Evolutionary conservation across 768 basidiomycete species (phyloP).

Genomic region (Russula sp.): DNA sequence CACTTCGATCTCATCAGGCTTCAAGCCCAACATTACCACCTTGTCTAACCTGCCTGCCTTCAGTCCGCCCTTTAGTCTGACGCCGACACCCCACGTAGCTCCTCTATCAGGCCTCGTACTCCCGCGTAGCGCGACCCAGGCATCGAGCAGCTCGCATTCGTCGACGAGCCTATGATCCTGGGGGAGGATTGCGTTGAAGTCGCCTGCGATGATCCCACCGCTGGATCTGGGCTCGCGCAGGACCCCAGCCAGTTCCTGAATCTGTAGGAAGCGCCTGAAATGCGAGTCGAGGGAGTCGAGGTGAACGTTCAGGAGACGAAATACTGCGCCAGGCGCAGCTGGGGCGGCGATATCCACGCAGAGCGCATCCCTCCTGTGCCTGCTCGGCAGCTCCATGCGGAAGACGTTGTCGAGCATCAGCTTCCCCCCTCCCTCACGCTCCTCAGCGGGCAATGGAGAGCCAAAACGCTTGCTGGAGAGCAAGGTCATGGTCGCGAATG

Average conservation of each 20-base stretch:
- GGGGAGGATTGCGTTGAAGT: too few relatives aligned
- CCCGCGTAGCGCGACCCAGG: conserved; percentile 35
- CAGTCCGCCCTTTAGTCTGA: conserved; percentile 26
- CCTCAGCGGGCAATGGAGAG: background rate
- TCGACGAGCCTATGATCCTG: conserved; percentile 33
- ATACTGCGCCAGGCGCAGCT: conserved; percentile 19
- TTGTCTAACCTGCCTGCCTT: conserved; percentile 28
- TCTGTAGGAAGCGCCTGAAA: conserved; percentile 10
- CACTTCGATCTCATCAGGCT: too few relatives aligned
- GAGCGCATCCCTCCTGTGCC: conserved; percentile 32
- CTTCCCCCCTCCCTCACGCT: background rate
- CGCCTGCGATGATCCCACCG: conserved; percentile 37
- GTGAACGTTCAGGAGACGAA: conserved; percentile 35
- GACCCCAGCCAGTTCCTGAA: conserved; percentile 30
- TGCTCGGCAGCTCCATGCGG: background rate
- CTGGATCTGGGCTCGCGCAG: conserved; percentile 36
- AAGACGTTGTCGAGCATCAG: background rate
- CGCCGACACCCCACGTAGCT: conserved; percentile 35
- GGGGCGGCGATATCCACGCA: conserved; percentile 31
- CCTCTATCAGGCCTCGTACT: conserved; percentile 25
- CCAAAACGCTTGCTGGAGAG: background rate
- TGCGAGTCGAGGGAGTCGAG: conserved; percentile 30
- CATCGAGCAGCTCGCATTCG: conserved; percentile 35
- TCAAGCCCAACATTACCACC: too few relatives aligned
- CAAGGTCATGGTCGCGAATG: conserved; percentile 11